These are phyloP conservation scores for Hysterium pulicare DNA, from an alignment of 2,329 filamentous ascomycete species.

Conservation along the genomic window DNA sequence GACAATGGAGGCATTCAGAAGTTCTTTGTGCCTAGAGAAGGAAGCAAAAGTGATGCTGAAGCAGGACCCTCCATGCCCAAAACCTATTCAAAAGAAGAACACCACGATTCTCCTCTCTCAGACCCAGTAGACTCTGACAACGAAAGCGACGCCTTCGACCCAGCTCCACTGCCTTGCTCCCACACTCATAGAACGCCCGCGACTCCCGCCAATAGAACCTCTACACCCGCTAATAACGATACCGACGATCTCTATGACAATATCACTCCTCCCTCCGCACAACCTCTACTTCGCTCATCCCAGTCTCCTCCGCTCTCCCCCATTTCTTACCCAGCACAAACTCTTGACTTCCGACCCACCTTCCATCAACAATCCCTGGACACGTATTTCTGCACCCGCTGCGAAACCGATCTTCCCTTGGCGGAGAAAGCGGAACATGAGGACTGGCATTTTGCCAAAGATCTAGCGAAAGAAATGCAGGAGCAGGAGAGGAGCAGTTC, in stretches of 20 bases:
- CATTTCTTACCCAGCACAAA: conserved; percentile 6
- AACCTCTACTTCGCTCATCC: conserved; percentile 16
- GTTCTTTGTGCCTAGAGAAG: conserved; percentile 24
- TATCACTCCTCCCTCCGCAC: conserved; percentile 31
- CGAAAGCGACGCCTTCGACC: background rate
- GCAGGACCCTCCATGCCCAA: conserved; percentile 1
- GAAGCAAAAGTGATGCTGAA: background rate
- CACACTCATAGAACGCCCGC: background rate
- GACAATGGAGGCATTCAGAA: conserved; percentile 36
- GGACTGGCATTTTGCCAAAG: conserved; percentile 93
- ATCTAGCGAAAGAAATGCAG: conserved; percentile 63
- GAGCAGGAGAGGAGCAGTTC: conserved; percentile 23
- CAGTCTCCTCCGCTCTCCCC: background rate
- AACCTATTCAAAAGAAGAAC: background rate
- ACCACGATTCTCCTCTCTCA: background rate
- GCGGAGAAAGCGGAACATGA: conserved; percentile 69
- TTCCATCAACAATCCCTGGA: conserved; percentile 24
- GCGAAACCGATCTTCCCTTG: conserved; percentile 58
- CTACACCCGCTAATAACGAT: conserved; percentile 12
- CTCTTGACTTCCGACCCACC: too few species aligned
- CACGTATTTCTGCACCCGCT: conserved; percentile 60
- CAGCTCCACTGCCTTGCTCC: background rate
- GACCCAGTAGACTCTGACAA: conserved; percentile 1
- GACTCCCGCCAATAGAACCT: conserved; percentile 8
- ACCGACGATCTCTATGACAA: conserved; percentile 10